Evolutionary conservation across 441 rosid species (phyloP), one percentile per base, ranked within the genome.

Genomic region (Populus hybrid): DNA sequence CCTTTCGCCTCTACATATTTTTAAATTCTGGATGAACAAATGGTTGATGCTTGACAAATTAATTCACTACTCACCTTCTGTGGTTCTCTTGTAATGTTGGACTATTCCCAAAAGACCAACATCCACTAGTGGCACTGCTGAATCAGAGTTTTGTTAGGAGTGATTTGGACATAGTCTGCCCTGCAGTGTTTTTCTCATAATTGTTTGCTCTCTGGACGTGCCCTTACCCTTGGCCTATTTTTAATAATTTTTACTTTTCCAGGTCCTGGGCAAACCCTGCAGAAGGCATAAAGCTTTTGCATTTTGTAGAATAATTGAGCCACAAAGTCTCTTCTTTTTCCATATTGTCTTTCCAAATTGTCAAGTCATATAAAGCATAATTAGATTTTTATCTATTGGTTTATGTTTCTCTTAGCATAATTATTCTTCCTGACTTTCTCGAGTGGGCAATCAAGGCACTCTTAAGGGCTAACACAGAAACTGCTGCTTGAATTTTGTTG

Each of bases 211-310:
- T 69, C 3, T 69, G 26, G 59, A 69, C 4, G 36, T 69, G 38
- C n/a, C 2, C 61, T 56, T 53, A 29, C 18, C 26, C 1, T 36
- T 56, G 53, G 63, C 53, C 70, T 76, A 77, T 83, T 71, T 14
- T 45, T 45, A 45, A 45, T 45, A 14, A 10, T 40, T 12, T 40
- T 0, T 10, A 40, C 50, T 40, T 40, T 40, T 45, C 56, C 4
- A 14, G 7, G 56, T 14, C 2, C 0, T 45, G 56, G 16, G 56
- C 16, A 45, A 14, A 45, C 20, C 56, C 3, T 45, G 11, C 56
- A 45, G 56, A 14, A 45, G 56, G 18, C 20, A 45, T 14, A 45
- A 45, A 45, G 56, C 56, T 14, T 45, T 45, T 45, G 18, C 18
- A 45, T 12, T 45, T 45, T 45, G 18, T 45, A 45, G 56, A 3